Percentiles rank a stretch among this genome's conserved stretches.
phyloP scores from a whole-genome alignment of 2,329 filamentous ascomycete genomes.

The Penicillium hesseltinei region DNA sequence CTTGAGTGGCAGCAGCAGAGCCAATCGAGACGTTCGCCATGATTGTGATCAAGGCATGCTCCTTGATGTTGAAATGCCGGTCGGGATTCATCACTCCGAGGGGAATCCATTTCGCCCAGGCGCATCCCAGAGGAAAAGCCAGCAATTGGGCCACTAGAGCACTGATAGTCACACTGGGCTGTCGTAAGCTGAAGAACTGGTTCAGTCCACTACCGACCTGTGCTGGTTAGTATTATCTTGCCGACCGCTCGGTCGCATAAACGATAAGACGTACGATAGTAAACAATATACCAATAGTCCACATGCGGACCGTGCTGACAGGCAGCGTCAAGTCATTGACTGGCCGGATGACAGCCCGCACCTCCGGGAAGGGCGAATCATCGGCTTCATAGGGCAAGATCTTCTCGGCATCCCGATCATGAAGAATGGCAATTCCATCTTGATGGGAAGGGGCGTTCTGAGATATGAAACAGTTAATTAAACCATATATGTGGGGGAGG shows the following conservation, averaged over 20 bases:
- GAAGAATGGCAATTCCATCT: conserved; percentile 26
- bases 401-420: conserved; percentile 33
- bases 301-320: conserved; percentile 39
- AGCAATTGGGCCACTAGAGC: conserved; percentile 44
- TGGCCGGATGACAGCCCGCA: conserved; percentile 38
- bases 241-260: background rate
- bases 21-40: conserved; percentile 50
- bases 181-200: conserved; percentile 40
- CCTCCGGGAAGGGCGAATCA: conserved; percentile 41
- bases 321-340: conserved; percentile 33
- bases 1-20: conserved; percentile 41
- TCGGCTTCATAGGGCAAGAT: conserved; percentile 38
- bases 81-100: conserved; percentile 45
- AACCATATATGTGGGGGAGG: background rate
- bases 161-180: conserved; percentile 41
- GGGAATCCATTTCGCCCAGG: conserved; percentile 39
- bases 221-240: background rate
- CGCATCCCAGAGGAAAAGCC: conserved; percentile 46
- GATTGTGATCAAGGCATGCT: conserved; percentile 47
- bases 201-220: conserved; percentile 40
- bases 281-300: conserved; percentile 39
- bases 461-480: conserved; percentile 10
- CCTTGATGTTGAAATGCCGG: conserved; percentile 40
- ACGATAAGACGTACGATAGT: conserved; percentile 33
- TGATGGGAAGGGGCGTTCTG: conserved; percentile 7